These are phyloP conservation scores for Metschnikowia vanudenii DNA, from an alignment of 805 yeast species.

Conservation along the genomic window DNA sequence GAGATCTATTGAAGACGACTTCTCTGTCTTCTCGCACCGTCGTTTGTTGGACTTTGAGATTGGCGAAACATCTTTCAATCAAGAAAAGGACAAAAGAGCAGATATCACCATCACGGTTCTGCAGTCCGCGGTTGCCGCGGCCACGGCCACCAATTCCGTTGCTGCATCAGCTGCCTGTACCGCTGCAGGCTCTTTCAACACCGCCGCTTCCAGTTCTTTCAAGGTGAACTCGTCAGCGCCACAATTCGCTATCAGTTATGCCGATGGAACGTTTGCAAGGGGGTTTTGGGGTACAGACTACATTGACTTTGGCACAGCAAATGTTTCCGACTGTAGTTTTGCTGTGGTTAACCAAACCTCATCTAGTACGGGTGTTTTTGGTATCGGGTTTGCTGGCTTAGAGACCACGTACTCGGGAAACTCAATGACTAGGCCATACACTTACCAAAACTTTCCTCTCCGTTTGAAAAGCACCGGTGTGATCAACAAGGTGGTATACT, in stretches of 20 bases:
- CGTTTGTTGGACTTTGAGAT: constrained; percentile 2
- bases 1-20: neutral
- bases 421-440: constrained; percentile 19
- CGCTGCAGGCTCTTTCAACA: constrained; percentile 48
- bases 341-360: constrained; percentile 71
- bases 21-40: constrained; percentile 2
- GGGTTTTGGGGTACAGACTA: constrained; percentile 64
- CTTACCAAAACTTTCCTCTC: constrained; percentile 66
- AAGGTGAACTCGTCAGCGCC: constrained; percentile 39
- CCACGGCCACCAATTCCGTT: constrained; percentile 19
- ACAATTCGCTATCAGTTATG: constrained; percentile 45
- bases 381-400: constrained; percentile 66
- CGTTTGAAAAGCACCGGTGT: constrained; percentile 57
- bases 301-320: constrained; percentile 49
- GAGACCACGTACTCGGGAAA: constrained; percentile 52
- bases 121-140: neutral
- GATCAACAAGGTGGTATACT: constrained; percentile 55
- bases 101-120: neutral
- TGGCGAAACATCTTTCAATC: neutral
- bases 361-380: constrained; percentile 68
- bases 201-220: constrained; percentile 39
- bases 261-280: constrained; percentile 46
- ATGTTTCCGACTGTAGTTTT: constrained; percentile 54
- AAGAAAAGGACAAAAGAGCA: constrained; percentile 1
- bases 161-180: constrained; percentile 29